phyloP scores from a whole-genome alignment of 495 filamentous ascomycete species.

The Parmelia sp. region DNA sequence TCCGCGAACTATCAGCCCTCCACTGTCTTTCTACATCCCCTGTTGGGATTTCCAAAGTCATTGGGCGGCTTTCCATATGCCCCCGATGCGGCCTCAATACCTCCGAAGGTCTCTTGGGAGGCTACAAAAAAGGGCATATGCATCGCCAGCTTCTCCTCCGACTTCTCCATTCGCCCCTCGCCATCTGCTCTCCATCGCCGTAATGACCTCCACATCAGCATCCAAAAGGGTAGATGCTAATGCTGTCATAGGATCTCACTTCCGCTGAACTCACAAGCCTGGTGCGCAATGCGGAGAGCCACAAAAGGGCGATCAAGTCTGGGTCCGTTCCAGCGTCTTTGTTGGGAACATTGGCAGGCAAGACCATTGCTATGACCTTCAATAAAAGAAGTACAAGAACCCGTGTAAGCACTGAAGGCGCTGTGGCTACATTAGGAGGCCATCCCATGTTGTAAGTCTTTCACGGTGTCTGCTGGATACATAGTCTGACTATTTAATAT shows the following conservation, averaged over 20 bases:
- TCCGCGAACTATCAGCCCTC: background rate
- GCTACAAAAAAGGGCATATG: slow-evolving; percentile 7
- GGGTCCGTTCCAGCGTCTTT: slow-evolving; percentile 54
- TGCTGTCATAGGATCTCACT: slow-evolving; percentile 55
- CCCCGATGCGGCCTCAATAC: slow-evolving; percentile 4
- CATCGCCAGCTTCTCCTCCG: slow-evolving; percentile 19
- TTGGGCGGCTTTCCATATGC: background rate
- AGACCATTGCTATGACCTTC: slow-evolving; percentile 93
- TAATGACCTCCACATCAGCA: background rate
- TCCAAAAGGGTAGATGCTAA: background rate
- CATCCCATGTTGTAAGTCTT: slow-evolving; percentile 72
- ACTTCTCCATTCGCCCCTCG: slow-evolving; percentile 54
- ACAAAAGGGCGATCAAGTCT: slow-evolving; percentile 74
- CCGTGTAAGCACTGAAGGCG: slow-evolving; percentile 84
- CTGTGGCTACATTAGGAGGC: slow-evolving; percentile 73
- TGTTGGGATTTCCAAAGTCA: background rate
- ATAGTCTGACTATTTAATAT: background rate
- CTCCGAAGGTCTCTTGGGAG: slow-evolving; percentile 9
- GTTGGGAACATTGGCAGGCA: slow-evolving; percentile 53
- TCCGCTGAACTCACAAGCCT: slow-evolving; percentile 71
- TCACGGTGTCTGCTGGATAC: background rate
- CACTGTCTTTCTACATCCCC: too few species aligned
- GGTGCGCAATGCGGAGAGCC: slow-evolving; percentile 67
- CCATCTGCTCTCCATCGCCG: slow-evolving; percentile 77
- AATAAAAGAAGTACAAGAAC: slow-evolving; percentile 91